A percentile compares a stretch with the other conserved stretches of the same genome.
Conservation (phyloP, 2,329 filamentous ascomycete genomes). For the Aspergillus terreus region DNA sequence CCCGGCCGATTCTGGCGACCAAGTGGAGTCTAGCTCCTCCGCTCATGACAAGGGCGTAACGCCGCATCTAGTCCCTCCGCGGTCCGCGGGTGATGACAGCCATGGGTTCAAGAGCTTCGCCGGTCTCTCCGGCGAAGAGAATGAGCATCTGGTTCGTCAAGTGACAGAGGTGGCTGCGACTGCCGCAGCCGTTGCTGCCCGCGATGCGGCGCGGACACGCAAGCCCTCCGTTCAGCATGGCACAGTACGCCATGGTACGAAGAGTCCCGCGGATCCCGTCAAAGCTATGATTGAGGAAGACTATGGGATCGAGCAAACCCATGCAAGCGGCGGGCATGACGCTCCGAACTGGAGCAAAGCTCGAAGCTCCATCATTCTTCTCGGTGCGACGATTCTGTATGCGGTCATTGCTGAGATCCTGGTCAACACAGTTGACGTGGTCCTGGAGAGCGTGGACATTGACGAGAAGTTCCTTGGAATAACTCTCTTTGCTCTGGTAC, state of each 20-base stretch:
- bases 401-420: slow-evolving; percentile 97
- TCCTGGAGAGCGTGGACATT: slow-evolving; percentile 82
- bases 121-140: slow-evolving; percentile 77
- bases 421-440: slow-evolving; percentile 95
- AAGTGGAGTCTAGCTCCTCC: slow-evolving; percentile 21
- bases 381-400: slow-evolving; percentile 85
- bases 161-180: slow-evolving; percentile 93
- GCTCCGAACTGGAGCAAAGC: slow-evolving; percentile 96
- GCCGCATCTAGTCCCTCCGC: slow-evolving; percentile 75
- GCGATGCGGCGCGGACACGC: slow-evolving; percentile 62
- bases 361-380: slow-evolving; percentile 85
- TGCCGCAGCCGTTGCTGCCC: slow-evolving; percentile 79
- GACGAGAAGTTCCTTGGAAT: slow-evolving; percentile 98
- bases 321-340: slow-evolving; percentile 72
- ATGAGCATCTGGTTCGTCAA: slow-evolving; percentile 73
- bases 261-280: slow-evolving; percentile 32
- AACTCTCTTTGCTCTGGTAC: slow-evolving; percentile 91
- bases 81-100: slow-evolving; percentile 47
- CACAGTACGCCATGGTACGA: slow-evolving; percentile 29
- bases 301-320: slow-evolving; percentile 46
- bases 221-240: slow-evolving; percentile 44
- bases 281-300: slow-evolving; percentile 41
- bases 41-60: slow-evolving; percentile 34
- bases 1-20: slow-evolving; percentile 40
- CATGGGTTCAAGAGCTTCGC: slow-evolving; percentile 38